phyloP scores from a whole-genome alignment of 768 basidiomycete species.

The Tulasnella sp. region DNA sequence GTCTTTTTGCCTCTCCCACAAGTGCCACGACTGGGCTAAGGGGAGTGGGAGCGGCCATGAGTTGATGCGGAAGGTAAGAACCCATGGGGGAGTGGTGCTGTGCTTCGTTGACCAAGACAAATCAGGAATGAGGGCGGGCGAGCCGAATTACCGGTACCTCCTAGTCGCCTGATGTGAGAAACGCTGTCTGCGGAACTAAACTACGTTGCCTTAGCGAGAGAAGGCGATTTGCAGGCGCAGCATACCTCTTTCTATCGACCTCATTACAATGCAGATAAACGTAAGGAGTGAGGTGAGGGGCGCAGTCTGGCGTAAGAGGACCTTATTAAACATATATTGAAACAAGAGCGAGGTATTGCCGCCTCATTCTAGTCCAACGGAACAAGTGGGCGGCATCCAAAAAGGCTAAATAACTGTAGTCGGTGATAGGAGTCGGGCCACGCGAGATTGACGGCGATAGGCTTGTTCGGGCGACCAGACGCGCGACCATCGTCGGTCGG shows the following conservation, averaged over 20 bases:
- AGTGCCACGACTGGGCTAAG: neutral
- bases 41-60: neutral
- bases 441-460: conserved; percentile 10
- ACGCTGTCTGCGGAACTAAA: conserved; percentile 12
- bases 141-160: conserved; percentile 10
- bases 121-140: conserved; percentile 4
- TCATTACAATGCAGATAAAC: neutral
- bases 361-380: neutral
- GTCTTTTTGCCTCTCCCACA: neutral
- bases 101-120: conserved; percentile 2
- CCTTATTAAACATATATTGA: neutral
- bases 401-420: neutral
- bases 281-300: neutral
- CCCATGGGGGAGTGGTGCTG: neutral
- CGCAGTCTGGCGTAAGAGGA: neutral
- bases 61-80: neutral
- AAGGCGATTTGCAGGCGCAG: neutral
- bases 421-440: neutral
- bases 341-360: neutral
- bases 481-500: neutral
- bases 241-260: neutral
- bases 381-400: neutral
- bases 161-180: conserved; percentile 13
- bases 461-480: neutral
- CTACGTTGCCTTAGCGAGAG: conserved; percentile 6